A percentile compares a stretch with the other conserved stretches of the same genome.
phyloP scores from a whole-genome alignment of 306 rosid species.

The Lupinus albus region DNA sequence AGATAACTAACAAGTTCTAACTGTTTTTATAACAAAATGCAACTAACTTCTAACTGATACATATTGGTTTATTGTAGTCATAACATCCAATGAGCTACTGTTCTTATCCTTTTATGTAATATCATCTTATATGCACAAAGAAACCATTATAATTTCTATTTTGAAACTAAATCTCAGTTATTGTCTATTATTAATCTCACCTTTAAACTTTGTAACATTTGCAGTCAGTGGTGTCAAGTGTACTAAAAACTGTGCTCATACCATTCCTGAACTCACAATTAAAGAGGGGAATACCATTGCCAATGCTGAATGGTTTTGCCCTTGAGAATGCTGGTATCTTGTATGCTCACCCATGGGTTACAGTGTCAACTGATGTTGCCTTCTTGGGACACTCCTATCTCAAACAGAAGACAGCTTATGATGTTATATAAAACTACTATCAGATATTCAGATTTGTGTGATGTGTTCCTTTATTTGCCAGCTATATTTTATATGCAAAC shows the following conservation, averaged over 20 bases:
- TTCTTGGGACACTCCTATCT: conserved; percentile 40
- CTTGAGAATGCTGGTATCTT: conserved; percentile 57
- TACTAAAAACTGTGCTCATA: conserved; percentile 58
- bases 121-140: conserved; percentile 8
- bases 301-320: conserved; percentile 57
- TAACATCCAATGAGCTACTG: not conserved
- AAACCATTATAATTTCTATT: conserved; percentile 14
- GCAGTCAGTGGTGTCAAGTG: conserved; percentile 56
- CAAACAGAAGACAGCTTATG: conserved; percentile 29
- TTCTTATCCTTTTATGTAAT: not conserved
- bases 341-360: conserved; percentile 56
- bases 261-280: conserved; percentile 62
- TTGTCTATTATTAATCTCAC: conserved; percentile 22
- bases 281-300: conserved; percentile 66
- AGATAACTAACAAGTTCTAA: too few species aligned
- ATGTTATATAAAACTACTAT: conserved; percentile 24
- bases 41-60: too few species aligned
- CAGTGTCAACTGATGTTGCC: conserved; percentile 57
- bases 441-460: conserved; percentile 8
- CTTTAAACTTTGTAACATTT: conserved; percentile 34
- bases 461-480: conserved; percentile 20
- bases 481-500: too few species aligned
- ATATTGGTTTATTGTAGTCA: not conserved
- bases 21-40: too few species aligned
- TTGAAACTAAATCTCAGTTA: conserved; percentile 16